These are phyloP conservation scores for Tilletia setariae DNA, from an alignment of 1,284 basidiomycete species.

Conservation along the genomic window DNA sequence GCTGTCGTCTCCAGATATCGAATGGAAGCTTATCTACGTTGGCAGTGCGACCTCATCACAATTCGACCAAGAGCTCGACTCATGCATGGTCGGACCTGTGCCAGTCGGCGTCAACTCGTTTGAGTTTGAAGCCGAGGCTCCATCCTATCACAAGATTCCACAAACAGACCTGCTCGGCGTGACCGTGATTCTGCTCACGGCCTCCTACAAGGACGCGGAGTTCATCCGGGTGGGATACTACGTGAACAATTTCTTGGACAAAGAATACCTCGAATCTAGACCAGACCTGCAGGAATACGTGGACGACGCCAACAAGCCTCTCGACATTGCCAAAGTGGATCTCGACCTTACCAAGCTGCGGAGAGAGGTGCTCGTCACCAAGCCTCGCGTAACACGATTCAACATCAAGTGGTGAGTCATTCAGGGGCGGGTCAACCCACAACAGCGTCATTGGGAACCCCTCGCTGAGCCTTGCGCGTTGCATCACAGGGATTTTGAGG, in stretches of 20 bases:
- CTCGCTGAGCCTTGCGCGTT: no score
- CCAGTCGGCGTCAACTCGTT: conserved; percentile 83
- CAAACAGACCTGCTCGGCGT: conserved; percentile 80
- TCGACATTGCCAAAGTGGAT: conserved; percentile 49
- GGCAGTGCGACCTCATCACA: conserved; percentile 87
- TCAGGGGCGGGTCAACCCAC: not conserved
- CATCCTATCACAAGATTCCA: conserved; percentile 68
- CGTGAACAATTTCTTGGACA: conserved; percentile 97
- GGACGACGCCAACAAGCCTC: conserved; percentile 15
- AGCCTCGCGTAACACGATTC: conserved; percentile 85
- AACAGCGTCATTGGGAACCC: not conserved
- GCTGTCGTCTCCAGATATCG: conserved; percentile 68
- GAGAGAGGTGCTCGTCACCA: conserved; percentile 79
- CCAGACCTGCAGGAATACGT: conserved; percentile 23
- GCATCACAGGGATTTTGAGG: conserved; percentile 13
- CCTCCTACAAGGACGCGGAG: conserved; percentile 82
- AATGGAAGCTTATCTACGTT: conserved; percentile 96
- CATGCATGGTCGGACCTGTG: conserved; percentile 76
- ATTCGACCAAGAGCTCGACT: conserved; percentile 89
- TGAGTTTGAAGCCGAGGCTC: conserved; percentile 70
- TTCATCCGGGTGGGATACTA: conserved; percentile 99
- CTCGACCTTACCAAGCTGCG: conserved; percentile 61
- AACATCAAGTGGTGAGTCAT: conserved; percentile 56
- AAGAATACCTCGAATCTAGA: conserved; percentile 76
- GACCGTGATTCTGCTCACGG: conserved; percentile 85